Base-by-base conservation (phyloP, 163 green algal genomes). In the Chloromonas sp. region DNA sequence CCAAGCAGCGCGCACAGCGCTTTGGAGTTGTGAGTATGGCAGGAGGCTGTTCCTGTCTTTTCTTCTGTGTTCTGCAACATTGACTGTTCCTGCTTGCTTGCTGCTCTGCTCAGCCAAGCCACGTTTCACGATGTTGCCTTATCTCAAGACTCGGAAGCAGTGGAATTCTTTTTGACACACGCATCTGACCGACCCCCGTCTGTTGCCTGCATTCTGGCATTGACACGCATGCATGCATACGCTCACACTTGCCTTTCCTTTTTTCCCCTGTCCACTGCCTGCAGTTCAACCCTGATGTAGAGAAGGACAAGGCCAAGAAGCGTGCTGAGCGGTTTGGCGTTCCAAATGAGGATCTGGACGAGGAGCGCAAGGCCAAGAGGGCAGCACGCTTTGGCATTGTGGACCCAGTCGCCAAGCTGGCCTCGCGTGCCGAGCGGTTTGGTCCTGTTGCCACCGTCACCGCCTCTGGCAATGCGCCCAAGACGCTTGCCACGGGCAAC, bases 231-330 rank as follows among this genome's bases (percentile, higher is more conserved):
- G 36, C 36, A 36, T 36, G 36, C 36, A 36, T 11, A 74, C 66
- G 66, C 66, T 15, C 66, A 11, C 66, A 74, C 66, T 74, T 74
- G 66, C 66, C 5, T 74, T 74, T 71, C 60, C 80, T 74, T 70
- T 5, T 78, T 61, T 11, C 78, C 62, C 60, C 61, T 84, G 36
- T 70, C 71, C 71, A 70, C 82, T 13, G 13, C 58, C 15, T 57
- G 14, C 60, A 86, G 83, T 2, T 36, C 59, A 59, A 86, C 78
- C 60, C 83, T 3, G 83, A 86, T 1, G 36, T 86, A 58, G 83
- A 86, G 78, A 83, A 83, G 76, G 83, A 86, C 60, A 86, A 86
- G 83, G 61, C 3, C 3, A 57, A 83, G 71, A 78, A 86, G 78
- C 74, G 83, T 2, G 83, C 83, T 2, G 60, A 86, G 78, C 77